Evolutionary conservation across 169 alveolate genomes (phyloP).

Genomic region (Cryptosporidium xiaoi): DNA sequence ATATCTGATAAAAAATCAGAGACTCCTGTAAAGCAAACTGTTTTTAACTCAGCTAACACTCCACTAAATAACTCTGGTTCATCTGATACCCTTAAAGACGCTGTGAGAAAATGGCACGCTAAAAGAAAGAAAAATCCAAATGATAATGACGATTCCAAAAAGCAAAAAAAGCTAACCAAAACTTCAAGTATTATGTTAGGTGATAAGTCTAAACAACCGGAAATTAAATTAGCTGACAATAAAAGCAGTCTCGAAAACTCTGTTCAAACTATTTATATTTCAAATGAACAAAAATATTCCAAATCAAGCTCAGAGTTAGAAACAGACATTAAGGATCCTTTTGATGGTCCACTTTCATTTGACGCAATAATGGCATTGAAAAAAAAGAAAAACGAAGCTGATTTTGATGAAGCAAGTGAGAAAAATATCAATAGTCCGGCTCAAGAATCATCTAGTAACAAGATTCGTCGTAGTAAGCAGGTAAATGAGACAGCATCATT

Average conservation of each 20-base stretch:
- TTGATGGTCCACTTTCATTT: constrained; percentile 72
- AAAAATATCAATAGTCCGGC: not conserved
- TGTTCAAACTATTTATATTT: not conserved
- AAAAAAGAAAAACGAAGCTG: constrained; percentile 4
- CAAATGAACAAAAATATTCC: constrained; percentile 8
- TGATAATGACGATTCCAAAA: not conserved
- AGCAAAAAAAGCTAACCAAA: not conserved
- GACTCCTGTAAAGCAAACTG: not conserved
- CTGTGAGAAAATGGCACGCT: constrained; percentile 73
- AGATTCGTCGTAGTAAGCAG: not conserved
- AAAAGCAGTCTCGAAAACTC: not conserved
- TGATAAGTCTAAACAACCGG: not conserved
- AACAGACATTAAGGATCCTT: not conserved
- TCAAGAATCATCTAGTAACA: not conserved
- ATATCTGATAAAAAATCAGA: not conserved
- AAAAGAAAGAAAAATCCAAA: constrained; percentile 43
- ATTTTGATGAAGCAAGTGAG: not conserved
- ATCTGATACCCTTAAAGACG: constrained; percentile 57
- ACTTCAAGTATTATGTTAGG: not conserved
- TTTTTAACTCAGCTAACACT: not conserved
- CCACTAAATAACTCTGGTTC: not conserved
- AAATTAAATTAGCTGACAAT: not conserved
- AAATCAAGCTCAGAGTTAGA: constrained; percentile 2
- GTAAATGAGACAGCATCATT: not conserved
- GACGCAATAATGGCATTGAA: constrained; percentile 72